A percentile compares a stretch with the other conserved stretches of the same genome.
Conservation (phyloP, 2,329 filamentous ascomycete genomes). For the Corynespora cassiicola region DNA sequence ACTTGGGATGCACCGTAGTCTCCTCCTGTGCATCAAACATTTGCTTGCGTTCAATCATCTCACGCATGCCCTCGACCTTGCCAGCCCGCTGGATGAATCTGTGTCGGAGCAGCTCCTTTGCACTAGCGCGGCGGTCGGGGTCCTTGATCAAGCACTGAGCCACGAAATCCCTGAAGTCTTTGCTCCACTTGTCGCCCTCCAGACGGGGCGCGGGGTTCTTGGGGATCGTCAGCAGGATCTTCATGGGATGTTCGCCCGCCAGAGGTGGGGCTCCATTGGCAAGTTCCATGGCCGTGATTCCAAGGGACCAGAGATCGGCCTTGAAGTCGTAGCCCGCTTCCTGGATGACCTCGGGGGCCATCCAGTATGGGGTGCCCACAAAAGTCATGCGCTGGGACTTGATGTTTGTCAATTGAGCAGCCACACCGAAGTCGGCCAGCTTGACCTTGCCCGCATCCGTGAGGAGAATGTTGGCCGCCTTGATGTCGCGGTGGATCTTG, state of each 20-base stretch:
- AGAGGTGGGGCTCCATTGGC: slow-evolving; percentile 93
- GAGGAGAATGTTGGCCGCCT: slow-evolving; percentile 95
- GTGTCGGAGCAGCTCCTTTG: slow-evolving; percentile 86
- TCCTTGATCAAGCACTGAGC: slow-evolving; percentile 91
- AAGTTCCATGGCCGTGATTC: slow-evolving; percentile 91
- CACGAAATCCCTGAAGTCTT: slow-evolving; percentile 93
- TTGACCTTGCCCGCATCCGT: slow-evolving; percentile 91
- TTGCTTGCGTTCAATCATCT: slow-evolving; percentile 83
- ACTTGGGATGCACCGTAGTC: slow-evolving; percentile 69
- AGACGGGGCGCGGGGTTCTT: slow-evolving; percentile 86
- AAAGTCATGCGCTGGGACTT: slow-evolving; percentile 98
- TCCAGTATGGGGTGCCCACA: slow-evolving; percentile 98
- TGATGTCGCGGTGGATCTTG: slow-evolving; percentile 97
- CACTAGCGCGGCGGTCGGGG: slow-evolving; percentile 80
- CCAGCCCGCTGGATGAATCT: slow-evolving; percentile 87
- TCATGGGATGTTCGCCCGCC: slow-evolving; percentile 97
- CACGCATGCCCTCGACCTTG: slow-evolving; percentile 85
- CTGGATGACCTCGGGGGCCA: slow-evolving; percentile 98
- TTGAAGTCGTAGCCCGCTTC: slow-evolving; percentile 98
- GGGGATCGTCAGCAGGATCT: slow-evolving; percentile 93
- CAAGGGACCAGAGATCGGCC: slow-evolving; percentile 96
- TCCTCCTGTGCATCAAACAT: slow-evolving; percentile 79
- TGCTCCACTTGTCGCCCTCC: slow-evolving; percentile 80
- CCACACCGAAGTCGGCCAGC: slow-evolving; percentile 95
- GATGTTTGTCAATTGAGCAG: slow-evolving; percentile 94